phyloP scores from a whole-genome alignment of 805 yeast species.

The Lachancea waltii region DNA sequence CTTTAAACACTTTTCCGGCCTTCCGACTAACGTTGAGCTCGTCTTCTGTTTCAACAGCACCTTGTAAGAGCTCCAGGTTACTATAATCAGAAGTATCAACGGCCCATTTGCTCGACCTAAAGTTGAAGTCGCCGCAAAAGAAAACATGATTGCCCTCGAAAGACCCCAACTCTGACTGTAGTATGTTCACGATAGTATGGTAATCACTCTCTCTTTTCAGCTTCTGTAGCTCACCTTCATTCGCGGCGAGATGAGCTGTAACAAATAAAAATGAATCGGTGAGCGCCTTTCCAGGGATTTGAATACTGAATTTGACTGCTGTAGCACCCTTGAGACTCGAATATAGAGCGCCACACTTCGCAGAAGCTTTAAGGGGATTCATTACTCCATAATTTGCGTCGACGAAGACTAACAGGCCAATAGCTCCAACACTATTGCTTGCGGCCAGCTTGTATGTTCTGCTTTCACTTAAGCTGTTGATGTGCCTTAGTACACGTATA shows the following conservation, averaged over 20 bases:
- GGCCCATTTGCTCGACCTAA: constrained; percentile 42
- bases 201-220: constrained; percentile 49
- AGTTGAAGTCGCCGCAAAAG: constrained; percentile 82
- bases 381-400: constrained; percentile 32
- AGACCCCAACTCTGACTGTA: constrained; percentile 32
- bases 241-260: constrained; percentile 68
- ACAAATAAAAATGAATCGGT: constrained; percentile 49
- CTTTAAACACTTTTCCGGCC: constrained; percentile 45
- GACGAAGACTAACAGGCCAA: constrained; percentile 47
- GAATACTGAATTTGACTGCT: constrained; percentile 44
- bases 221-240: constrained; percentile 53
- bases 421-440: constrained; percentile 47
- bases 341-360: constrained; percentile 50
- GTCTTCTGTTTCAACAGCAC: constrained; percentile 30
- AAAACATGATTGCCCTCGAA: constrained; percentile 66
- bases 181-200: constrained; percentile 41
- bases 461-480: constrained; percentile 33
- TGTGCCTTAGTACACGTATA: constrained; percentile 31
- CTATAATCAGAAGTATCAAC: constrained; percentile 14
- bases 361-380: constrained; percentile 28
- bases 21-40: constrained; percentile 31
- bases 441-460: constrained; percentile 39
- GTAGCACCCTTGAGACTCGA: constrained; percentile 74
- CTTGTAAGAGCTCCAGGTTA: constrained; percentile 11
- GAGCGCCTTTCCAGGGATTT: constrained; percentile 21